These are phyloP conservation scores for Cronartium quercuum DNA, from an alignment of 1,284 basidiomycete genomes.

Conservation along the genomic window DNA sequence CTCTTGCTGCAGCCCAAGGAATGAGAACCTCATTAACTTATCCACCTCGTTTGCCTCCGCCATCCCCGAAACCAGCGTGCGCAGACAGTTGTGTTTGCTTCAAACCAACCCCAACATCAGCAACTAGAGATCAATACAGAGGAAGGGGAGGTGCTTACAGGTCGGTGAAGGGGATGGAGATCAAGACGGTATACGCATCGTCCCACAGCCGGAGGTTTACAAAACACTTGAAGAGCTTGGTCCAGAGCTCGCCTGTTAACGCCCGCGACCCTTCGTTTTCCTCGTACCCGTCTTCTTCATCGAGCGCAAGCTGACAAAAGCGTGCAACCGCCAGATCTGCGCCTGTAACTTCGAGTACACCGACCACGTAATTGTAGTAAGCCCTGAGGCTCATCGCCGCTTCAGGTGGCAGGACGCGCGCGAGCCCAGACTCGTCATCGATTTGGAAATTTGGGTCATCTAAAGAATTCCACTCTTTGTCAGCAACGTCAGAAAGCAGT, in stretches of 20 bases:
- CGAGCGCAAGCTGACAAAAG: constrained; percentile 32
- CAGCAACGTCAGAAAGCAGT: background rate
- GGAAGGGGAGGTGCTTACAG: background rate
- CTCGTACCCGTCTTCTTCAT: background rate
- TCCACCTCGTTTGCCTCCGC: constrained; percentile 81
- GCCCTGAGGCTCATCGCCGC: background rate
- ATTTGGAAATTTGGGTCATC: constrained; percentile 34
- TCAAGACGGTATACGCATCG: constrained; percentile 27
- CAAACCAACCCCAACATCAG: constrained; percentile 37
- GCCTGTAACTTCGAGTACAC: constrained; percentile 17
- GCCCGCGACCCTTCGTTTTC: background rate
- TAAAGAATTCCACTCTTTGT: background rate
- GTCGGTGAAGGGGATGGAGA: constrained; percentile 19
- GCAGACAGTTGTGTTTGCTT: constrained; percentile 72
- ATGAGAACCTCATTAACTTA: constrained; percentile 73
- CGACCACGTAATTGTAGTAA: constrained; percentile 20
- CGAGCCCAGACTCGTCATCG: constrained; percentile 30
- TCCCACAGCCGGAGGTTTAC: constrained; percentile 22
- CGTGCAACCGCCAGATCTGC: constrained; percentile 17
- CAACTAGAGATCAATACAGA: background rate
- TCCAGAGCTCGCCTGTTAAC: constrained; percentile 7
- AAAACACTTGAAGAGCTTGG: constrained; percentile 24
- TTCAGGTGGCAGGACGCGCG: background rate
- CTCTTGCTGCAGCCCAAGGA: constrained; percentile 75
- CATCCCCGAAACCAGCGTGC: constrained; percentile 77